A percentile compares a stretch with the other conserved stretches of the same genome.
phyloP scores from a whole-genome alignment of 2,329 filamentous ascomycete species.

The Rugonectria rugulosa region DNA sequence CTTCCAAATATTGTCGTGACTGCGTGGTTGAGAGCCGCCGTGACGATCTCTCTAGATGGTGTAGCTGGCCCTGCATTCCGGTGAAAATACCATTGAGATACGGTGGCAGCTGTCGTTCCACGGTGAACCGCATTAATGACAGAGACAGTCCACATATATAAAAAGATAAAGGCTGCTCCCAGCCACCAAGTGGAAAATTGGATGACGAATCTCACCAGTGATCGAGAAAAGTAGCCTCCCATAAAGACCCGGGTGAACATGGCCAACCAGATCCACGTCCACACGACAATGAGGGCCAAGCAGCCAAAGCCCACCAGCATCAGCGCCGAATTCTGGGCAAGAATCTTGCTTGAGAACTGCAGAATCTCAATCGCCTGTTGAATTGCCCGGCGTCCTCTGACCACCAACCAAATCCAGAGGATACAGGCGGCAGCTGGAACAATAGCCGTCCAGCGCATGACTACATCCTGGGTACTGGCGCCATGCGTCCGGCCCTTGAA shows the following conservation, averaged over 20 bases:
- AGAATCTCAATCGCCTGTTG: conserved; percentile 86
- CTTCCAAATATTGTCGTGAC: conserved; percentile 89
- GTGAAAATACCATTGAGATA: conserved; percentile 99
- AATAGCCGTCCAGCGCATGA: conserved; percentile 87
- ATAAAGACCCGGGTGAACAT: conserved; percentile 98
- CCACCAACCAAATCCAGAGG: conserved; percentile 84
- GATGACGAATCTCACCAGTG: conserved; percentile 75
- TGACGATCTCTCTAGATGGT: conserved; percentile 80
- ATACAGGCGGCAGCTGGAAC: conserved; percentile 77
- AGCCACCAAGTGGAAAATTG: conserved; percentile 93
- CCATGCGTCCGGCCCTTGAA: conserved; percentile 81
- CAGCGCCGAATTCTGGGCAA: conserved; percentile 84
- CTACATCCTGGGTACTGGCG: conserved; percentile 81
- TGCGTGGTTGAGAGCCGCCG: conserved; percentile 83
- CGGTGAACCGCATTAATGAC: conserved; percentile 89
- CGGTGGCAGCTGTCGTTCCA: conserved; percentile 90
- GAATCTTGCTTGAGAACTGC: conserved; percentile 89
- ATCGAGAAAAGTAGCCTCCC: conserved; percentile 80
- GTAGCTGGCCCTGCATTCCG: conserved; percentile 81
- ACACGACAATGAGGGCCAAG: conserved; percentile 77
- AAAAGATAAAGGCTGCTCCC: conserved; percentile 87
- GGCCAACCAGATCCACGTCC: conserved; percentile 95
- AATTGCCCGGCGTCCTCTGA: conserved; percentile 80
- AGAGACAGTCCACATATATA: conserved; percentile 94
- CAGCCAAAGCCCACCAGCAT: conserved; percentile 83